Base-by-base conservation (phyloP, 345 rosid genomes). In the Pugionium dolabratum region DNA sequence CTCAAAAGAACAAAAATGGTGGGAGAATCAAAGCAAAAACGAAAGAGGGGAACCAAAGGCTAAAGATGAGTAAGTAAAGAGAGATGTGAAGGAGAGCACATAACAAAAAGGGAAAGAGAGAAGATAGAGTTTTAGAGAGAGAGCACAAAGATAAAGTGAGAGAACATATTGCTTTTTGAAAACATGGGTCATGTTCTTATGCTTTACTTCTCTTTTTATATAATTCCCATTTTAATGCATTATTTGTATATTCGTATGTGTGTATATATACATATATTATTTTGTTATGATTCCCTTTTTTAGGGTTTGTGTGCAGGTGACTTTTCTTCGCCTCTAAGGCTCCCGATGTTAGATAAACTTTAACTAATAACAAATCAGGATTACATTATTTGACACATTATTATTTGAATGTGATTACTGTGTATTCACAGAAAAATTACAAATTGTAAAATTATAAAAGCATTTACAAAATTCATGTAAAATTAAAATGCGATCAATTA, bases 1-100 rank as follows among this genome's bases (percentile, higher is more conserved):
- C 72, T 66, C 67, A 52, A 73, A 73, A 73, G 76, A 66, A 73
- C 67, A 73, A 53, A 73, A 66, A 66, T 66, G 72, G 78, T 62
- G 78, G n/a, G 69, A 67, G 73, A 67, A 74, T 67, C 73, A 47
- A 18, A n/a, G 41, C 48, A 57, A 63, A 71, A 72, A 49, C 54
- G 76, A 66, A 65, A 64, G 71, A 64, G 25, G 62, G 40, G 76
- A 72, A 65, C 66, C 71, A 72, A 65, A 71, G 75, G 58, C 32
- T 64, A n/a, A n/a, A n/a, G n/a, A n/a, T n/a, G n/a, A n/a, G n/a
- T n/a, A n/a, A n/a, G n/a, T n/a, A 50, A 51, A 72, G 76, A 64
- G 60, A 72, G 32, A 37, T 66, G 56, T 44, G 67, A 66, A 49
- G n/a, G 44, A 73, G 76, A 52, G 56, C 51, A 36, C 44, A 73